Conservation (phyloP, 2,329 filamentous ascomycete genomes). For the Talaromyces amestolkiae region DNA sequence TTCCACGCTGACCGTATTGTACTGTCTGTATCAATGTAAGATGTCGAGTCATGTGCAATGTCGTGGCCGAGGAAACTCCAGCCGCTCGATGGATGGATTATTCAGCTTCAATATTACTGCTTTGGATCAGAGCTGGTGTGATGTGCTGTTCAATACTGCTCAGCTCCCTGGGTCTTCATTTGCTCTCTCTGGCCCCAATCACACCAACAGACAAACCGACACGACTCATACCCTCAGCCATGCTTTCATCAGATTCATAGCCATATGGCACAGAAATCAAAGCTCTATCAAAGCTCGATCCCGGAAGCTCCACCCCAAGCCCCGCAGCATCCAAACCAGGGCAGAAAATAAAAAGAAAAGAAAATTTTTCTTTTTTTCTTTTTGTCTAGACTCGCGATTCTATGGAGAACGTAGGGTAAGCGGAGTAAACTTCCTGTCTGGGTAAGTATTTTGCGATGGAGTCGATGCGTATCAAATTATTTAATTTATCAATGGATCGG, state of each 20-base stretch:
- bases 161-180: too few species aligned
- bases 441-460: background rate
- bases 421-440: background rate
- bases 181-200: background rate
- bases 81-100: background rate
- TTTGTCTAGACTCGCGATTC: background rate
- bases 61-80: background rate
- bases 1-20: background rate
- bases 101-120: background rate
- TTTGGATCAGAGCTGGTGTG: background rate
- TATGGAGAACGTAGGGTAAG: too few species aligned
- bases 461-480: background rate
- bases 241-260: too few species aligned
- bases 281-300: slow-evolving; percentile 1
- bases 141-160: background rate
- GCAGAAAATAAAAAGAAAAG: background rate
- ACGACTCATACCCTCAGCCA: background rate
- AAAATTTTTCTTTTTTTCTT: background rate
- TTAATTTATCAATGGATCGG: background rate
- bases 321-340: background rate
- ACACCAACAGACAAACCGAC: background rate
- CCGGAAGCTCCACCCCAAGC: background rate
- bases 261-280: background rate
- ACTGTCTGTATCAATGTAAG: background rate
- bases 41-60: slow-evolving; percentile 1